phyloP scores from a whole-genome alignment of 2,329 filamentous ascomycete genomes.

The Diaporthe sp. region DNA sequence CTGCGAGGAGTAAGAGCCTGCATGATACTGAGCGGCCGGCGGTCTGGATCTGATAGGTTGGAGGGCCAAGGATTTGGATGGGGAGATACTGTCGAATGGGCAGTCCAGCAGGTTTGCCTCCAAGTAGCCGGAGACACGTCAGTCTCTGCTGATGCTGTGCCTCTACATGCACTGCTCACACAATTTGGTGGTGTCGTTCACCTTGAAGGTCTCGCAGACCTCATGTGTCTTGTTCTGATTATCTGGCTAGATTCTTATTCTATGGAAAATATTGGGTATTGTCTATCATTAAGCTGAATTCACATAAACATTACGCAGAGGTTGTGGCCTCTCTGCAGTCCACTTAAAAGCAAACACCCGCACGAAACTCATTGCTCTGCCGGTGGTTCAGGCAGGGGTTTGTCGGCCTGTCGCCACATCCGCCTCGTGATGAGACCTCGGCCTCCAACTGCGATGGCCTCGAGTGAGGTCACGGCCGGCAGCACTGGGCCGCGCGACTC shows the following conservation, averaged over 20 bases:
- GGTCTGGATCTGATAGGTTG: background rate
- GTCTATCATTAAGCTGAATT: background rate
- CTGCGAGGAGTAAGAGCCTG: slow-evolving; percentile 15
- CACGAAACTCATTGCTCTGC: background rate
- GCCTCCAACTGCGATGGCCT: background rate
- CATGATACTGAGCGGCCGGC: background rate
- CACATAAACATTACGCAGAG: background rate
- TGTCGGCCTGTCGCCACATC: background rate
- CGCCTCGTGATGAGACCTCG: background rate
- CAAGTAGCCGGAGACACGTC: background rate
- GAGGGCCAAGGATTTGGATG: background rate
- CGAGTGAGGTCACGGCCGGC: background rate
- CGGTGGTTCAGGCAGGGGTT: background rate
- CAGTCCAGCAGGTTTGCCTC: no score
- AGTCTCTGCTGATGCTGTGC: background rate
- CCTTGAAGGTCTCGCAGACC: background rate
- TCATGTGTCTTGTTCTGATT: background rate
- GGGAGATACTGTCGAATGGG: background rate
- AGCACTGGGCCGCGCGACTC: background rate
- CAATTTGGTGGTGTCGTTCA: no score
- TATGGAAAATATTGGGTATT: slow-evolving; percentile 1
- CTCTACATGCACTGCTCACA: background rate
- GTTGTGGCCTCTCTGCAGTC: background rate
- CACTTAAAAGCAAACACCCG: background rate
- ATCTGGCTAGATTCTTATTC: background rate